Evolutionary conservation across 139 green algal species (phyloP), one percentile per base, ranked within the genome.

Genomic region (Picochlorum sp.): DNA sequence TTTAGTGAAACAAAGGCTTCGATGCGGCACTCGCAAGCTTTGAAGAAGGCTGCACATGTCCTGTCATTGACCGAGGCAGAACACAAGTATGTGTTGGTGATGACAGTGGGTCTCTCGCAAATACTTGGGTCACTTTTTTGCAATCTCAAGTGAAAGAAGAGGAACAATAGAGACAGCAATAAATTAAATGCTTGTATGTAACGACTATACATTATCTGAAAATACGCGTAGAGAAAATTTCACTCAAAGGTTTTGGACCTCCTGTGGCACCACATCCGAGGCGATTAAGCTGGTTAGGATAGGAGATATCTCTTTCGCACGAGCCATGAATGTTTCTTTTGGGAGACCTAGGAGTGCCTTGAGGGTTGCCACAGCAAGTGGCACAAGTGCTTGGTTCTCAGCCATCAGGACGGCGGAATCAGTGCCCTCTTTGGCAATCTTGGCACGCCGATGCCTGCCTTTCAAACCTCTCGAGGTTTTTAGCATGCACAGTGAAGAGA

Each of bases 271-370:
- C 45, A 94, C 80, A 50, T 96, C 83, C 34, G 80, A 86, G 24
- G 69, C 66, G 3, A 98, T 91, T 23, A 98, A 75, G 15, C 69
- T 49, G 6, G 84, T 91, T 16, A 98, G 73, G 62, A 91, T 64
- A 6, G 92, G 91, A 73, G 96, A 97, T 37, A 97, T 80, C 21
- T 80, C 63, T n/a, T 72, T 68, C 9, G 98, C 69, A 57, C 91
- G 73, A 4, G 58, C 30, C 7, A 71, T 61, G 70, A 97, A 96
- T 0, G 75, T 74, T 1, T 65, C 60, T 8, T 87, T 80, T 5
- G 78, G 66, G 49, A 92, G 73, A 2, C 68, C 66, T 3, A 65
- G 49, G 18, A 98, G 66, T 16, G 86, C 86, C 4, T 71, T 63
- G 50, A 97, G 74, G 5, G 74, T 80, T 6, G 82, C 73, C 24